phyloP scores from a whole-genome alignment of 2,329 filamentous ascomycete species.

The Penicillium sp. region DNA sequence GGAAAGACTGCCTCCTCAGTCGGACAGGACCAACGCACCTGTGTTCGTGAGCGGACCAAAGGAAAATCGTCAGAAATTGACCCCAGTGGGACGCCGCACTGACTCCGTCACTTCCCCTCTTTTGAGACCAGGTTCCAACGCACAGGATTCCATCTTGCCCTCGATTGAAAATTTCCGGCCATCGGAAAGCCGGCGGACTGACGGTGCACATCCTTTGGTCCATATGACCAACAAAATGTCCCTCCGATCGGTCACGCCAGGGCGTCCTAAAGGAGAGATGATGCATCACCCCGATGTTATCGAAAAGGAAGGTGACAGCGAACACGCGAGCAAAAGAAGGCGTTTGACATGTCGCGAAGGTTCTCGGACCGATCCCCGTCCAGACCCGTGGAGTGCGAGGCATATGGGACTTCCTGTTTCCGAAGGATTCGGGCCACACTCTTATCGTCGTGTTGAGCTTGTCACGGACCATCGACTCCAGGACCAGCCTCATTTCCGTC shows the following conservation, averaged over 20 bases:
- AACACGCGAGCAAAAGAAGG: constrained; percentile 36
- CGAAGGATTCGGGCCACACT: constrained; percentile 14
- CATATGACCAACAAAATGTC: constrained; percentile 33
- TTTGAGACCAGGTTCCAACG: constrained; percentile 18
- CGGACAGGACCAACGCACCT: constrained; percentile 27
- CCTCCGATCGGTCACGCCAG: constrained; percentile 34
- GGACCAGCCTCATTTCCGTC: constrained; percentile 24
- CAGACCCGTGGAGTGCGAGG: constrained; percentile 13
- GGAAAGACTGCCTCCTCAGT: constrained; percentile 20
- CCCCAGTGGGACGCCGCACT: constrained; percentile 19
- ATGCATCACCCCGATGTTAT: constrained; percentile 21
- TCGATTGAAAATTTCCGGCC: constrained; percentile 37
- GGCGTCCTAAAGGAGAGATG: constrained; percentile 26
- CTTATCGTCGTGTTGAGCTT: constrained; percentile 21
- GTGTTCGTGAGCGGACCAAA: constrained; percentile 36
- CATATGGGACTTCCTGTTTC: constrained; percentile 17
- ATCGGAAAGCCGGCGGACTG: constrained; percentile 25
- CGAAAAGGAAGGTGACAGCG: constrained; percentile 23
- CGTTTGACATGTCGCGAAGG: constrained; percentile 30
- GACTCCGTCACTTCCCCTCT: constrained; percentile 18
- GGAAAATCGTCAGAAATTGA: constrained; percentile 19
- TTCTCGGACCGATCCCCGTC: constrained; percentile 13
- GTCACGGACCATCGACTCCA: constrained; percentile 17
- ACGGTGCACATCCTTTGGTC: constrained; percentile 25
- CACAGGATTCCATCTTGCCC: constrained; percentile 35